Base-by-base conservation (phyloP, 208 protist species). In the Leishmania martiniquensis region DNA sequence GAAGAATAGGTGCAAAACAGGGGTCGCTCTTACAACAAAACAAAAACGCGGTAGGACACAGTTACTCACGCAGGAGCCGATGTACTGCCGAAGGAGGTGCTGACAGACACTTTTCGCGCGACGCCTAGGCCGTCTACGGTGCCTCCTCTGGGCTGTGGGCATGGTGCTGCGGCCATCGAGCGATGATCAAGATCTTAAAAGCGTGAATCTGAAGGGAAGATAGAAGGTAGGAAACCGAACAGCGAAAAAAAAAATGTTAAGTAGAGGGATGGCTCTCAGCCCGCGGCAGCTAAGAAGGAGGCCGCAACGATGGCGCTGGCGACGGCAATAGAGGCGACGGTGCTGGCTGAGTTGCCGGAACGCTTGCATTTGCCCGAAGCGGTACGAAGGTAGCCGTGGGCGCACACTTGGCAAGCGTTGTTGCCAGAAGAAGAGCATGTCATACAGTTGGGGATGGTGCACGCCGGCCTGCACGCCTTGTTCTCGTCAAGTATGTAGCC, bases 401-500 rank as follows among this genome's bases (percentile, higher is more conserved):
- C 47, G 71, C 71, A 75, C 34, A 29, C 12, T 39, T 63, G 20
- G 55, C 71, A 75, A 17, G 54, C 37, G 10, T 60, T 63, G 20
- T 32, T 63, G 51, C 52, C 52, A 12, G 51, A 34, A 22, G 54
- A 22, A 32, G 49, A n/a, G 71, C 71, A 75, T 17, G 13, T 29
- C 20, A 47, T 20, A 29, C 71, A 75, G 54, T 75, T 75, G 49
- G 29, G 20, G 49, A 65, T n/a, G 15, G 32, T 13, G 52, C 71
- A 75, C 7, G 17, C 22, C 32, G 70, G 49, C 71, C 13, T 32
- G 52, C 71, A 75, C 2, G 34, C 10, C 39, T 49, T 62, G 52
- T 2, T 25, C 7, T 5, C 1, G 20, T 2, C 44, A 20, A 62
- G 25, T 13, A 17, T 4, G 71, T 45, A 75, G 37, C 71, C 71